Evolutionary conservation across 2,329 filamentous ascomycete genomes (phyloP).

Genomic region (Diaporthe sp.): DNA sequence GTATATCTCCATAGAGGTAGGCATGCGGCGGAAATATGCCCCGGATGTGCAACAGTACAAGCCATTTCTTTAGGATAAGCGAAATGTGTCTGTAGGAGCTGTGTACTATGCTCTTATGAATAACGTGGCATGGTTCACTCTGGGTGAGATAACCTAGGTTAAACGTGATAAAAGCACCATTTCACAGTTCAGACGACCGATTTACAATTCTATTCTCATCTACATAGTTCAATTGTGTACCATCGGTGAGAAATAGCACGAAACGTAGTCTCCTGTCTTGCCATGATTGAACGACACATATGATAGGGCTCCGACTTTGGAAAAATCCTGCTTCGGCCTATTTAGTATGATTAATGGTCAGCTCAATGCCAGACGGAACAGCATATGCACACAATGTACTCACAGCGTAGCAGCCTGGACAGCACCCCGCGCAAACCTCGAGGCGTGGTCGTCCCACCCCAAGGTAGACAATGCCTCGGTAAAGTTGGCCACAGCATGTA

Average conservation of each 20-base stretch:
- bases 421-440: background rate
- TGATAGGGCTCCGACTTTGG: background rate
- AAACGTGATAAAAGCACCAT: too few relatives aligned
- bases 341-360: too few relatives aligned
- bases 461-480: background rate
- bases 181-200: too few relatives aligned
- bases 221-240: background rate
- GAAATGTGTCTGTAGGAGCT: too few relatives aligned
- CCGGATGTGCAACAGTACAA: too few relatives aligned
- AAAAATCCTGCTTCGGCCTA: conserved; percentile 7
- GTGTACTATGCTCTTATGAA: too few relatives aligned
- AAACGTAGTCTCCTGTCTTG: background rate
- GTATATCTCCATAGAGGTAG: too few relatives aligned
- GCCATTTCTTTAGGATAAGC: too few relatives aligned
- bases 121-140: too few relatives aligned
- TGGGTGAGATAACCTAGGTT: too few relatives aligned
- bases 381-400: background rate
- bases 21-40: too few relatives aligned
- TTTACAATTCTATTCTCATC: too few relatives aligned
- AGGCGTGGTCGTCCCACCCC: background rate
- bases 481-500: background rate
- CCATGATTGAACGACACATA: conserved; percentile 4
- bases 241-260: background rate
- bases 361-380: background rate
- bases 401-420: background rate